Evolutionary conservation across 441 rosid genomes (phyloP), one percentile per base, ranked within the genome.

Genomic region (Viola pubescens): DNA sequence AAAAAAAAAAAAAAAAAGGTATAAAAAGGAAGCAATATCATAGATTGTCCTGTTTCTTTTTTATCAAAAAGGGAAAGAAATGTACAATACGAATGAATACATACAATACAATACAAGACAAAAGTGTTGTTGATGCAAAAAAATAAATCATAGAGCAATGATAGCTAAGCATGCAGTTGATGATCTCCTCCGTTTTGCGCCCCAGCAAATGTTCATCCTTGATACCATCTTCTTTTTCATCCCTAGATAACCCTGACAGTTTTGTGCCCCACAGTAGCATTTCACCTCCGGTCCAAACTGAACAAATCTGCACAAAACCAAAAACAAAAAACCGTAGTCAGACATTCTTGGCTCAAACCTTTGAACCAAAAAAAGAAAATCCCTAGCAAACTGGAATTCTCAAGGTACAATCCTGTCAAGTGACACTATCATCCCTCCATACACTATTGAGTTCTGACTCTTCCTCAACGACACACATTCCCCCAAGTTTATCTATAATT

Each of bases 281-380:
- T 68, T 80, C 65, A 83, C 97, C 70, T 91, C 97, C 2, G 91
- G 81, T 64, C 98, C 98, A 72, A 89, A 91, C 73, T 85, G 95
- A 52, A 91, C 88, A 81, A 88, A 91, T 74, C 98, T 91, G 63
- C 76, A 73, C 48, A 61, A 46, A 45, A 43, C 51, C 53, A 56
- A 62, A 60, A 26, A 50, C 14, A 19, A 19, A 19, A 7, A 37
- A 3, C 10, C 6, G 9, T 51, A 7, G 34, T 16, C 4, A 51
- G 3, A 51, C 11, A 14, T 14, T 1, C 34, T 52, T 34, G 34
- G n/a, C 9, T 34, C 37, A 9, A 16, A 16, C 40, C 4, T 6
- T 52, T 26, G 37, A 37, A 14, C 55, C 55, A 9, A 4, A 1
- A 9, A 10, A 34, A 14, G 10, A 8, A 14, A 49, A 13, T 9